phyloP scores from a whole-genome alignment of 805 yeast genomes.

The Vanderwaltozyma tropicalis region DNA sequence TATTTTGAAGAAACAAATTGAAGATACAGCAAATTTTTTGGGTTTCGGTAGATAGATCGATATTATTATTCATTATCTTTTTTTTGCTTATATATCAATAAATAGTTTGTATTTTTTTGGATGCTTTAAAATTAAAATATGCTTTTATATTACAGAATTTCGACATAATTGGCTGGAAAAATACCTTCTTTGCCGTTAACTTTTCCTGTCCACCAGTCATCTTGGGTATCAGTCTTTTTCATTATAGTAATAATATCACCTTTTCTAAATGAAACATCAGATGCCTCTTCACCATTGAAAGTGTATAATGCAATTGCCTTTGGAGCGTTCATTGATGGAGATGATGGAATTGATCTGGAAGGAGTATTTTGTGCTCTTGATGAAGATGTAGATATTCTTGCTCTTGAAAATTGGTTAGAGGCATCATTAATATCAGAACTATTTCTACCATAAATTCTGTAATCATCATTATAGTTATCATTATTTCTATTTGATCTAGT shows the following conservation, averaged over 20 bases:
- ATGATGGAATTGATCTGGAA: background rate
- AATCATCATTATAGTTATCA: conserved; percentile 5
- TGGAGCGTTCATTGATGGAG: conserved; percentile 26
- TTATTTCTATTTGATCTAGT: conserved; percentile 1
- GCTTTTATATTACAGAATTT: conserved; percentile 33
- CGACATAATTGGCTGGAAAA: conserved; percentile 96
- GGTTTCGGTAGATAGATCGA: conserved; percentile 12
- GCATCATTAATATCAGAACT: background rate
- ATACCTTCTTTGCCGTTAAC: conserved; percentile 78
- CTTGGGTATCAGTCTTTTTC: conserved; percentile 76
- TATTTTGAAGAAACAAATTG: conserved; percentile 19
- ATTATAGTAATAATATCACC: conserved; percentile 87
- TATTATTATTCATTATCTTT: background rate
- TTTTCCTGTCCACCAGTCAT: conserved; percentile 99
- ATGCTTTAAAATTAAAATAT: too few species aligned
- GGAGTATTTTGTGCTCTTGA: background rate
- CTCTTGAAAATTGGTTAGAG: background rate
- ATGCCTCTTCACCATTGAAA: conserved; percentile 86
- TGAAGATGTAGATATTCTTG: background rate
- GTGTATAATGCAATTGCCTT: conserved; percentile 85
- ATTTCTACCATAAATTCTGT: background rate
- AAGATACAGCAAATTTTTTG: conserved; percentile 16
- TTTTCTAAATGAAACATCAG: conserved; percentile 85
- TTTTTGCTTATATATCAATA: background rate
- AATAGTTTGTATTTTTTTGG: background rate